phyloP scores from a whole-genome alignment of 2,329 filamentous ascomycete genomes.

The Aspergillus oerlinghausenensis region DNA sequence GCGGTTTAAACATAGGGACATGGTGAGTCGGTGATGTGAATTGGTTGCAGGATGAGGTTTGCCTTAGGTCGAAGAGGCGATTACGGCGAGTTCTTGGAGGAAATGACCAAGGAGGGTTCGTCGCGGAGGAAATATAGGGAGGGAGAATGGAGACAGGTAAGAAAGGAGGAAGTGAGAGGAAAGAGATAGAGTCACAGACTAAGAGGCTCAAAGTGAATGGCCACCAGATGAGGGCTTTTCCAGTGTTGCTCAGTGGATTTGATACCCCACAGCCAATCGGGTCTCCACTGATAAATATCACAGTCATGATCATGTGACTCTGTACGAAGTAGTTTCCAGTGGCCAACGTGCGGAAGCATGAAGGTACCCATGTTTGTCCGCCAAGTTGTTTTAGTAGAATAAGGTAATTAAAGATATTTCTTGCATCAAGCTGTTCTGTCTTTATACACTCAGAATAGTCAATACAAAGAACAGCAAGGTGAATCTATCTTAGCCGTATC shows the following conservation, averaged over 20 bases:
- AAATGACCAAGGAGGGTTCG: neutral
- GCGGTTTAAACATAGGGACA: slow-evolving; percentile 86
- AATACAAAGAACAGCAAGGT: neutral
- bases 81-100: neutral
- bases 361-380: neutral
- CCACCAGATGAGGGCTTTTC: neutral
- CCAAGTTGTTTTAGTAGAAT: neutral
- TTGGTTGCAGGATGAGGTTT: neutral
- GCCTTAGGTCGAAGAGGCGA: neutral
- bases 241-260: slow-evolving; percentile 4
- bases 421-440: neutral
- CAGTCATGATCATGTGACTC: slow-evolving; percentile 6
- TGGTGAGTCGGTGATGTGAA: slow-evolving; percentile 35
- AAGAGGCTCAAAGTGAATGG: neutral
- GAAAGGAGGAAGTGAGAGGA: neutral
- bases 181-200: neutral
- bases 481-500: neutral
- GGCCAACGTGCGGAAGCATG: neutral
- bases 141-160: neutral
- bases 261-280: slow-evolving; percentile 18
- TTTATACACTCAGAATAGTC: neutral
- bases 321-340: neutral
- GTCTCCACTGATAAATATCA: slow-evolving; percentile 1
- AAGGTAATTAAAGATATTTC: neutral
- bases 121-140: neutral